Percentiles rank a stretch among this genome's conserved stretches.
Evolutionary conservation across 305 asterid genomes (phyloP).

Genomic region (Ilex paraguariensis): DNA sequence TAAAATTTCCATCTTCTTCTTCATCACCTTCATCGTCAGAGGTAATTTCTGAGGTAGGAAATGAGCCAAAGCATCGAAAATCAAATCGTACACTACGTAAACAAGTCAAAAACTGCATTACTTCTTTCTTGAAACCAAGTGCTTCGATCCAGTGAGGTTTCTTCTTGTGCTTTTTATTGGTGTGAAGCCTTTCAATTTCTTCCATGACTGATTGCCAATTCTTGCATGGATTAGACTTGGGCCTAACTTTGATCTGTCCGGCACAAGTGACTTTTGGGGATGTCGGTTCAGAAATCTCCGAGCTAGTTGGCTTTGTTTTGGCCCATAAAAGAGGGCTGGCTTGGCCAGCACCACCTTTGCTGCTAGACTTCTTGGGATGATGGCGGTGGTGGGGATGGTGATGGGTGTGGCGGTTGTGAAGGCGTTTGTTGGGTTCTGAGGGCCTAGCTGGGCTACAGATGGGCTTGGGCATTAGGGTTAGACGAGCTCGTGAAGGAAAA

Average conservation of each 20-base stretch:
- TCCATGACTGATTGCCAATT: slow-evolving; percentile 93
- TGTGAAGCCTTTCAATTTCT: slow-evolving; percentile 75
- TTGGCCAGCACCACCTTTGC: slow-evolving; percentile 20
- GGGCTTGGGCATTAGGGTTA: slow-evolving; percentile 69
- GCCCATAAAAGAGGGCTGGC: slow-evolving; percentile 55
- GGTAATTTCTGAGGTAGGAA: slow-evolving; percentile 41
- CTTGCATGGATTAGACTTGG: slow-evolving; percentile 56
- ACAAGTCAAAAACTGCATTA: slow-evolving; percentile 74
- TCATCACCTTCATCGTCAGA: slow-evolving; percentile 66
- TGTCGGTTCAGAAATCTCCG: slow-evolving; percentile 65
- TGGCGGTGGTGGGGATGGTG: slow-evolving; percentile 24
- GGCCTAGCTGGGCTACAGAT: slow-evolving; percentile 74
- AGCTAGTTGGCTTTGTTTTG: slow-evolving; percentile 27
- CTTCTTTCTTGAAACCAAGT: slow-evolving; percentile 69
- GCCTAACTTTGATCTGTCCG: slow-evolving; percentile 68
- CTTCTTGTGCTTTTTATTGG: slow-evolving; percentile 39
- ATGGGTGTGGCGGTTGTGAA: slow-evolving; percentile 13
- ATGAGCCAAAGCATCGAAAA: slow-evolving; percentile 71
- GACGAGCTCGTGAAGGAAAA: slow-evolving; percentile 80
- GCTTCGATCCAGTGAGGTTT: slow-evolving; percentile 49
- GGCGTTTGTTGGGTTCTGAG: slow-evolving; percentile 34
- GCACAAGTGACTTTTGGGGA: slow-evolving; percentile 91
- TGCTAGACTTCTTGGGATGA: slow-evolving; percentile 26
- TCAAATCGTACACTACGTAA: slow-evolving; percentile 58
- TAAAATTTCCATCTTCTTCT: background rate